A percentile compares a stretch with the other conserved stretches of the same genome.
Conservation (phyloP, 495 filamentous ascomycete genomes). For the Parathielavia hyrcaniae region DNA sequence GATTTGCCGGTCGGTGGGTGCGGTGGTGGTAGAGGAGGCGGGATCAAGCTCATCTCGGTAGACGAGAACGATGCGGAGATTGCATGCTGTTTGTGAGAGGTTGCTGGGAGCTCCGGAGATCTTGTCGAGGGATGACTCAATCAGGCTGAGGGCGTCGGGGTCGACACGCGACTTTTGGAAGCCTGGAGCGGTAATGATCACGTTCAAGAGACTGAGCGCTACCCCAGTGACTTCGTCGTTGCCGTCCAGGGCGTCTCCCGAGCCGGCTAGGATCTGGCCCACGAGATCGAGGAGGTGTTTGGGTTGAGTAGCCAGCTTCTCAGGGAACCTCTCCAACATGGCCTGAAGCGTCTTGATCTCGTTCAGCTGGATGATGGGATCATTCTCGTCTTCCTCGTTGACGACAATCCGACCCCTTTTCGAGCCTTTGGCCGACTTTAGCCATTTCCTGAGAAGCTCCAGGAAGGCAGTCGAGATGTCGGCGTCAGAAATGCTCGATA, state of each 20-base stretch:
- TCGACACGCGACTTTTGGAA: slow-evolving; percentile 50
- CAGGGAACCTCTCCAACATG: slow-evolving; percentile 60
- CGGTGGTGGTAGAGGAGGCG: slow-evolving; percentile 28
- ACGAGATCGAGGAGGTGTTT: slow-evolving; percentile 57
- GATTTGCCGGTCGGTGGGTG: slow-evolving; percentile 42
- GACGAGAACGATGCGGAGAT: slow-evolving; percentile 52
- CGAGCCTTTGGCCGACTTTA: slow-evolving; percentile 33
- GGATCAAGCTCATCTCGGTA: slow-evolving; percentile 48
- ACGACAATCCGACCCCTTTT: slow-evolving; percentile 18
- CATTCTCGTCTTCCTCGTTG: slow-evolving; percentile 34
- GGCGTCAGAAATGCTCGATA: slow-evolving; percentile 48
- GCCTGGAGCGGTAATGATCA: slow-evolving; percentile 56
- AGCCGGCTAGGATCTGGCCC: slow-evolving; percentile 48
- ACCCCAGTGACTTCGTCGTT: slow-evolving; percentile 51
- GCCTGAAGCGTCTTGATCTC: slow-evolving; percentile 60
- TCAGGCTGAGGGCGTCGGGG: slow-evolving; percentile 39
- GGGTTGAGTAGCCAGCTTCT: slow-evolving; percentile 60
- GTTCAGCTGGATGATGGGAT: slow-evolving; percentile 45
- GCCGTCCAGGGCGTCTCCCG: slow-evolving; percentile 2
- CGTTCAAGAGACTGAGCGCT: slow-evolving; percentile 61
- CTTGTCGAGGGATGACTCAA: slow-evolving; percentile 46
- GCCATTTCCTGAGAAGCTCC: slow-evolving; percentile 57
- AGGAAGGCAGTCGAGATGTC: slow-evolving; percentile 59
- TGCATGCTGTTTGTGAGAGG: slow-evolving; percentile 49
- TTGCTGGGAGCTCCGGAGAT: slow-evolving; percentile 36